Evolutionary conservation across 352 stramenopile genomes (phyloP).

Genomic region (Plasmopara muralis): DNA sequence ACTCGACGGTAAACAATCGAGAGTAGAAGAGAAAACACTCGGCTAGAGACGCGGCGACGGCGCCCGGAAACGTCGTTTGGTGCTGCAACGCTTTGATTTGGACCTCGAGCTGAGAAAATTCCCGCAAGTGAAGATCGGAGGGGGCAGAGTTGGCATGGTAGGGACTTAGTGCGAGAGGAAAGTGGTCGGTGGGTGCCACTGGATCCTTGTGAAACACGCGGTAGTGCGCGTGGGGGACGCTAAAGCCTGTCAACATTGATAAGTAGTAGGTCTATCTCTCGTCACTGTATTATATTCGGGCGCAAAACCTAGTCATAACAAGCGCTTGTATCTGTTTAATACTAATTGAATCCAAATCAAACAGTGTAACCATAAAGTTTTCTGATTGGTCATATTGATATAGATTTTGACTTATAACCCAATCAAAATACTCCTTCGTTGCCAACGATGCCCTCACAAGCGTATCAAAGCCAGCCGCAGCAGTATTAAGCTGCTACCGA

Average conservation of each 20-base stretch:
- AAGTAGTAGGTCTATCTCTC: not conserved
- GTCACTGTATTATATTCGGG: too few relatives aligned
- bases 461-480: too few relatives aligned
- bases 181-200: conserved; percentile 27
- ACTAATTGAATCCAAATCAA: too few relatives aligned
- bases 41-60: conserved; percentile 25
- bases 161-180: conserved; percentile 18
- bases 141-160: conserved; percentile 9
- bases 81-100: conserved; percentile 49
- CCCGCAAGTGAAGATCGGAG: conserved; percentile 46
- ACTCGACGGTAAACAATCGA: conserved; percentile 45
- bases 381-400: too few relatives aligned
- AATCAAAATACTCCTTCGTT: too few relatives aligned
- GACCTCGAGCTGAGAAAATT: conserved; percentile 53
- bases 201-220: conserved; percentile 47
- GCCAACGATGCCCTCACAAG: too few relatives aligned
- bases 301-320: too few relatives aligned
- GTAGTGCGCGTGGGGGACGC: conserved; percentile 44
- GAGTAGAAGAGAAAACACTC: conserved; percentile 53
- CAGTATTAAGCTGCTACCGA: too few relatives aligned
- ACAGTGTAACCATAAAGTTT: too few relatives aligned
- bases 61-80: conserved; percentile 12
- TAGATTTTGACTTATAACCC: too few relatives aligned
- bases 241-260: conserved; percentile 39
- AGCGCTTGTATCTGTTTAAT: too few relatives aligned